phyloP scores from a whole-genome alignment of 225 moss, liverwort and hornwort species.

The Takakia lepidozioides region DNA sequence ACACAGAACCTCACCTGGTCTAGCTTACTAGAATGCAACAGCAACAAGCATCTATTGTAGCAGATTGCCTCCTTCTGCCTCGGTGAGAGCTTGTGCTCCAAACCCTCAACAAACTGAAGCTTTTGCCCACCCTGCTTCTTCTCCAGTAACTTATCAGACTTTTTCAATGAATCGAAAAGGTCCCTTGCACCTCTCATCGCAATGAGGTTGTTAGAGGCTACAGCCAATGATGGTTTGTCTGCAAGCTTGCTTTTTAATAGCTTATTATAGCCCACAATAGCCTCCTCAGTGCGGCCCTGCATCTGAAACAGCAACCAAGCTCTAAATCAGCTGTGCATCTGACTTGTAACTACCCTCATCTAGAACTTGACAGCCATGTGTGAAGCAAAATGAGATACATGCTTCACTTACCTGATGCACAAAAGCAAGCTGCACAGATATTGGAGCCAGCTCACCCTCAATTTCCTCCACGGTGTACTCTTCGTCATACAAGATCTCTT shows the following conservation, averaged over 20 bases:
- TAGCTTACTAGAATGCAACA: conserved; percentile 82
- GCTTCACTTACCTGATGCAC: conserved; percentile 49
- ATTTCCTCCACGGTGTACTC: conserved; percentile 65
- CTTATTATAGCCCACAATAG: conserved; percentile 62
- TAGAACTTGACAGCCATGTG: too few relatives aligned
- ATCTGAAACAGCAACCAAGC: conserved; percentile 33
- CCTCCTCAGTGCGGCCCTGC: conserved; percentile 69
- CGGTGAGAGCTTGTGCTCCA: conserved; percentile 67
- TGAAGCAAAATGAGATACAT: background rate
- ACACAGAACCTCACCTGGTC: conserved; percentile 80
- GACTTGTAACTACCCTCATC: too few relatives aligned
- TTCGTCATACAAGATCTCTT: conserved; percentile 86
- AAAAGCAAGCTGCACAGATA: conserved; percentile 92
- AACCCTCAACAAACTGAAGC: conserved; percentile 72
- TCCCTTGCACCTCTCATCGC: conserved; percentile 82
- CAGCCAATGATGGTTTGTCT: conserved; percentile 71
- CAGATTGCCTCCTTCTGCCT: conserved; percentile 85
- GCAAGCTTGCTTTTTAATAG: conserved; percentile 76
- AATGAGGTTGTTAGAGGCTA: conserved; percentile 83
- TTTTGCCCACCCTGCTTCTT: conserved; percentile 71
- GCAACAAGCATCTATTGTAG: conserved; percentile 75
- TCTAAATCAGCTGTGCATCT: too few relatives aligned
- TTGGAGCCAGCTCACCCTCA: conserved; percentile 79
- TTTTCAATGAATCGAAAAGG: conserved; percentile 88
- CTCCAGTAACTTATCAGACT: conserved; percentile 88